Conservation (phyloP, 768 basidiomycete genomes). For the Harrya chromipes region DNA sequence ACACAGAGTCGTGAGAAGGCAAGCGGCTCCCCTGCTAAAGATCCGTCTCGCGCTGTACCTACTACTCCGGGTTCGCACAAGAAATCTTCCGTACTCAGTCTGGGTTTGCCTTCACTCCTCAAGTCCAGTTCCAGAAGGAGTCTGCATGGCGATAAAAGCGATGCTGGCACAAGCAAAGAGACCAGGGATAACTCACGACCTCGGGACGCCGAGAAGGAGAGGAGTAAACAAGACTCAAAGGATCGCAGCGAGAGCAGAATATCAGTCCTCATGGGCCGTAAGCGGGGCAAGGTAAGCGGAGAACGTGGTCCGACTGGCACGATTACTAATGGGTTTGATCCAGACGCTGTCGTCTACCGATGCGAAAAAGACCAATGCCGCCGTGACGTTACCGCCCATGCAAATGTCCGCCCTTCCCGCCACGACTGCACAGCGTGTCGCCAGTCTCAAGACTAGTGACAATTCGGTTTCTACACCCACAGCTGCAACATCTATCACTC, state of each 20-base stretch:
- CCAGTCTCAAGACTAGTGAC: conserved; percentile 62
- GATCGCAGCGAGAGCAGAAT: conserved; percentile 89
- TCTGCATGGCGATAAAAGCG: conserved; percentile 57
- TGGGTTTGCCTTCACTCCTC: conserved; percentile 77
- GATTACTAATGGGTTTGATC: conserved; percentile 10
- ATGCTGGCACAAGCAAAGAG: conserved; percentile 40
- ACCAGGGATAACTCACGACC: conserved; percentile 51
- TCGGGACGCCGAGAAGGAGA: conserved; percentile 45
- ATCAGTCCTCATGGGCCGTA: conserved; percentile 82
- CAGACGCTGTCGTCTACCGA: conserved; percentile 86
- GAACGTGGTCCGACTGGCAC: neutral
- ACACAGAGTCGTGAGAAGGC: conserved; percentile 42
- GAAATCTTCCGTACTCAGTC: conserved; percentile 79
- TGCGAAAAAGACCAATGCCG: conserved; percentile 67
- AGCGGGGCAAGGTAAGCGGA: conserved; percentile 81
- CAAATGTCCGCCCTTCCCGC: conserved; percentile 84
- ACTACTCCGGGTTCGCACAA: conserved; percentile 63
- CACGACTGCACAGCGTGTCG: conserved; percentile 80
- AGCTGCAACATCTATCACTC: conserved; percentile 39
- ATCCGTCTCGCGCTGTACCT: conserved; percentile 50
- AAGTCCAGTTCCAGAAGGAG: conserved; percentile 85
- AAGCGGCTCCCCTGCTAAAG: conserved; percentile 51
- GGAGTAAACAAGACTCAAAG: conserved; percentile 71
- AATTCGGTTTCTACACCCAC: conserved; percentile 45
- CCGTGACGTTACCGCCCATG: conserved; percentile 81